Conservation (phyloP, 805 yeast genomes). For the Maudiozyma turicensis region DNA sequence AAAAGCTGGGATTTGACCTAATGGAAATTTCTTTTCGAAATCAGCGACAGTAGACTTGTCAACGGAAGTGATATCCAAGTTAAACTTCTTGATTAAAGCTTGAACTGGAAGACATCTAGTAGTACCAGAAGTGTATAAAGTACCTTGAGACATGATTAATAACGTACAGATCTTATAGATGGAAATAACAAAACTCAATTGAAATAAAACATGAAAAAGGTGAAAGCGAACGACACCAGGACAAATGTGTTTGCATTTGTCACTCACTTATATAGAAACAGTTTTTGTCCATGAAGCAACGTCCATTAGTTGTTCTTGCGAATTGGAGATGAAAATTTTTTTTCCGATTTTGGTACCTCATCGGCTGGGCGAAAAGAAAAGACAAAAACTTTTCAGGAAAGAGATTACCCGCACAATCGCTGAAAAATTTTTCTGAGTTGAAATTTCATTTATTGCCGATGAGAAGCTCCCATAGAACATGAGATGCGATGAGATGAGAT, state of each 20-base stretch:
- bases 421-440: no score
- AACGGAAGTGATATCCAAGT: constrained; percentile 48
- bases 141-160: constrained; percentile 57
- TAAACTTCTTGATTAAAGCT: constrained; percentile 47
- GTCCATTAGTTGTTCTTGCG: not conserved
- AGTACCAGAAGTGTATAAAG: constrained; percentile 37
- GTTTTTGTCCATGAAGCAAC: no score
- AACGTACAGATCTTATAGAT: no score
- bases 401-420: no score
- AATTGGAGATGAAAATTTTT: not conserved
- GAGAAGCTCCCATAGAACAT: no score
- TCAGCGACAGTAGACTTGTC: constrained; percentile 24
- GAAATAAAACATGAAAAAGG: not conserved
- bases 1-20: constrained; percentile 57
- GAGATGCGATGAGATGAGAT: no score
- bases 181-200: not conserved
- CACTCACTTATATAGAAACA: no score
- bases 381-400: not conserved
- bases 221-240: not conserved
- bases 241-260: no score
- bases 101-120: constrained; percentile 26
- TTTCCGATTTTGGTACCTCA: no score
- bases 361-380: no score
- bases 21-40: constrained; percentile 48
- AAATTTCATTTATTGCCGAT: no score